Conservation (phyloP, 257 asterid species). For the Solanum sparsipilum region DNA sequence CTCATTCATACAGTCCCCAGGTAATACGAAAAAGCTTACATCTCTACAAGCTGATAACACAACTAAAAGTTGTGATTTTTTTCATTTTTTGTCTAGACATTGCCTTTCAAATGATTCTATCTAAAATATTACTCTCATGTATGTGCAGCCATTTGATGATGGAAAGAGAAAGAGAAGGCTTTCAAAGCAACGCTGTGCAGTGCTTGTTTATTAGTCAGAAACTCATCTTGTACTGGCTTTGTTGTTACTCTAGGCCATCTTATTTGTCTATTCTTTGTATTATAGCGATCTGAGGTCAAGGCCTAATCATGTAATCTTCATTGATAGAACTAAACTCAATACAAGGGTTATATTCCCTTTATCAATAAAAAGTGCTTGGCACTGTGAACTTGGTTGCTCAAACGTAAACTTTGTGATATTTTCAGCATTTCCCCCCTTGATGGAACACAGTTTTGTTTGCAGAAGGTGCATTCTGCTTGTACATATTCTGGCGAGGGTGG, state of each 20-base stretch:
- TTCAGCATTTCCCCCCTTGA: neutral
- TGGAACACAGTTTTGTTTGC: neutral
- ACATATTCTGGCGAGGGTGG: neutral
- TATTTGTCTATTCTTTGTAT: neutral
- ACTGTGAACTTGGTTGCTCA: neutral
- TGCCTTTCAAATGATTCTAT: neutral
- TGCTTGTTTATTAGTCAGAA: slow-evolving; percentile 22
- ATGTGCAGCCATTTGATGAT: slow-evolving; percentile 39
- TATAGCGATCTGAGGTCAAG: neutral
- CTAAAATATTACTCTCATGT: neutral
- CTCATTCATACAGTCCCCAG: slow-evolving; percentile 50
- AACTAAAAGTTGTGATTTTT: neutral
- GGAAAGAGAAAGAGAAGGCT: slow-evolving; percentile 36
- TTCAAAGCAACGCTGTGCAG: slow-evolving; percentile 40
- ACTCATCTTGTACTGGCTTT: neutral
- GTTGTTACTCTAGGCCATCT: neutral
- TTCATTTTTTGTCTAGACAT: neutral
- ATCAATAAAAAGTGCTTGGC: neutral
- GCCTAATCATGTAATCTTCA: slow-evolving; percentile 5
- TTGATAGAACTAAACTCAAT: neutral
- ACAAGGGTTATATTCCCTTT: neutral
- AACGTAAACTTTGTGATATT: neutral
- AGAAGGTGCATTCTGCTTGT: neutral
- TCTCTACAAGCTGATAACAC: neutral
- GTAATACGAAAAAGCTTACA: slow-evolving; percentile 17